A percentile compares a stretch with the other conserved stretches of the same genome.
phyloP scores from a whole-genome alignment of 2,329 filamentous ascomycete species.

The Sporothrix luriei region DNA sequence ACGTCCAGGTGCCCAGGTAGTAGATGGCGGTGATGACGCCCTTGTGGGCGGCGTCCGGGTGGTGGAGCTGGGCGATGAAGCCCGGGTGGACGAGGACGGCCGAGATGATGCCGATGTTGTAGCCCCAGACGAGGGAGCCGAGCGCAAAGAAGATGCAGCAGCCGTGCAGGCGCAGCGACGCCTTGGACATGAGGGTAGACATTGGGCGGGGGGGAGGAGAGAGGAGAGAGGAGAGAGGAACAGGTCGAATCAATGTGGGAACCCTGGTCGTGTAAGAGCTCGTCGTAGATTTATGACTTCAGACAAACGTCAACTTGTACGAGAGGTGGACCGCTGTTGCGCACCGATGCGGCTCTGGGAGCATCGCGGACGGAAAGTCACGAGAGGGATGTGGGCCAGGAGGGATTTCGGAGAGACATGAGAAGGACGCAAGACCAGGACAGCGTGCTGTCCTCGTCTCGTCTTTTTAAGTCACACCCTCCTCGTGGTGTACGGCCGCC shows the following conservation, averaged over 20 bases:
- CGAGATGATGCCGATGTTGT: constrained; percentile 61
- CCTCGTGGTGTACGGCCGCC: not conserved
- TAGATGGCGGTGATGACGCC: constrained; percentile 60
- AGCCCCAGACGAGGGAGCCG: constrained; percentile 61
- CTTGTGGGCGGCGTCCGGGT: constrained; percentile 50
- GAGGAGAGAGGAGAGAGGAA: too few relatives aligned
- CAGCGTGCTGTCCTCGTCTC: not conserved
- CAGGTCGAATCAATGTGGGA: too few relatives aligned
- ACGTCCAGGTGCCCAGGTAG: constrained; percentile 59
- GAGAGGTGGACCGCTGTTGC: not conserved
- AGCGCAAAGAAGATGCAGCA: constrained; percentile 57
- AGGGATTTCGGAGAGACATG: too few relatives aligned
- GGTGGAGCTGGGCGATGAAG: constrained; percentile 52
- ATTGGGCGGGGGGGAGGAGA: not conserved
- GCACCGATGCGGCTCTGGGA: not conserved
- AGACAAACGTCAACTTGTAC: not conserved
- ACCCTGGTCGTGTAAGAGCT: too few relatives aligned
- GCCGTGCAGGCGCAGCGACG: constrained; percentile 48
- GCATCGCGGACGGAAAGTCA: too few relatives aligned
- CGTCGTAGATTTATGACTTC: too few relatives aligned
- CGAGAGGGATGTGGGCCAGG: too few relatives aligned
- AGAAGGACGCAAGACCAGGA: not conserved
- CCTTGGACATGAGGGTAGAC: constrained; percentile 41
- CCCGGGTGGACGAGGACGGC: constrained; percentile 60
- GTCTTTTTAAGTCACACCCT: not conserved